A percentile compares a stretch with the other conserved stretches of the same genome.
Evolutionary conservation across 441 rosid genomes (phyloP).

Genomic region (Bocquillonia castaneifolia): DNA sequence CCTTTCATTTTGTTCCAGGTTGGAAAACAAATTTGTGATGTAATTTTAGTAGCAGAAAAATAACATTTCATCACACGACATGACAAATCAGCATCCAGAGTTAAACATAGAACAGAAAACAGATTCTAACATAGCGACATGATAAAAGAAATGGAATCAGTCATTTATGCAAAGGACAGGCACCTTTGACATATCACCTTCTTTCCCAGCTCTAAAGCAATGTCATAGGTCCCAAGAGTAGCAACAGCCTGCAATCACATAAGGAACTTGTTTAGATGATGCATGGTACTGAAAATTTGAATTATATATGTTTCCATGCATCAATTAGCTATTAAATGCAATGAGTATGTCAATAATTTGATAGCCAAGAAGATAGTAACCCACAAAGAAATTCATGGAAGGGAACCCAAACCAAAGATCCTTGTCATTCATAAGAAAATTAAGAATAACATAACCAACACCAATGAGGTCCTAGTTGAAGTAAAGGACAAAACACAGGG

Average conservation of each 20-base stretch:
- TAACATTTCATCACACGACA: background rate
- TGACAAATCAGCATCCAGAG: background rate
- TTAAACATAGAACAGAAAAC: background rate
- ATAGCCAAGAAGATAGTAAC: background rate
- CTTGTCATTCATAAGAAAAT: background rate
- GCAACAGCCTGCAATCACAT: slow-evolving; percentile 61
- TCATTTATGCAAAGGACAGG: background rate
- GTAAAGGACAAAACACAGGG: background rate
- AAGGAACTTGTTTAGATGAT: background rate
- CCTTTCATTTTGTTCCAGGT: background rate
- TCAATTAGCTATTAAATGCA: background rate
- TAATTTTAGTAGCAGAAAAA: background rate
- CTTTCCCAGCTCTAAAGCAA: slow-evolving; percentile 79
- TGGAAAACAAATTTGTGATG: background rate
- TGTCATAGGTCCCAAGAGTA: slow-evolving; percentile 82
- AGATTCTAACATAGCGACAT: background rate
- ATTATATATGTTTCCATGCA: background rate
- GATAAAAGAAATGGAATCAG: background rate
- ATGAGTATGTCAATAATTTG: background rate
- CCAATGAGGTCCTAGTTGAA: background rate
- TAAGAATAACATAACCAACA: background rate
- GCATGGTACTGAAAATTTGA: background rate
- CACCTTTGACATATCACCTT: slow-evolving; percentile 90
- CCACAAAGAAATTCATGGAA: background rate
- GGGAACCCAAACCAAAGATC: background rate